A percentile compares a stretch with the other conserved stretches of the same genome.
Evolutionary conservation across 257 asterid species (phyloP).

Genomic region (Forsythia suspensa): DNA sequence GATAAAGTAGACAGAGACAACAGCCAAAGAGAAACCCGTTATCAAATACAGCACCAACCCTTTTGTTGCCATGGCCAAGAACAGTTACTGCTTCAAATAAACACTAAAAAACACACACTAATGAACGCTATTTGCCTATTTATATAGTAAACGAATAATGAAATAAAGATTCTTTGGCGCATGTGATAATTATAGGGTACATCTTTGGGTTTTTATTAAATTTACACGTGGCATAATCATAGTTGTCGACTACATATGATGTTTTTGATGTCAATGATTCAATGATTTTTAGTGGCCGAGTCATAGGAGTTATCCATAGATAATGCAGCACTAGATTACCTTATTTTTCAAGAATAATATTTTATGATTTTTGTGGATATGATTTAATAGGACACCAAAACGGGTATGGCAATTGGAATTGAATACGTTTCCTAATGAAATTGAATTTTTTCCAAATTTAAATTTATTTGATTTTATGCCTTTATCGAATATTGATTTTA

Average conservation of each 20-base stretch:
- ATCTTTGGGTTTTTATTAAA: no score
- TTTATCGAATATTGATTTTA: background rate
- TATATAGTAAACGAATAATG: background rate
- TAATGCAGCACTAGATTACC: background rate
- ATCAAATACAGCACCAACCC: slow-evolving; percentile 51
- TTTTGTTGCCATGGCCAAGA: slow-evolving; percentile 48
- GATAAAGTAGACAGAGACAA: slow-evolving; percentile 45
- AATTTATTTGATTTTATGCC: no score
- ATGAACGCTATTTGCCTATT: background rate
- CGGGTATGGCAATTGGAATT: background rate
- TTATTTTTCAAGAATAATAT: background rate
- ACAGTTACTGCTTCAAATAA: background rate
- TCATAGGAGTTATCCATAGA: background rate
- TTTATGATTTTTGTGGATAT: background rate
- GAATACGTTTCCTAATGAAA: background rate
- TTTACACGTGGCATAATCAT: background rate
- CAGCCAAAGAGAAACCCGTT: slow-evolving; percentile 50
- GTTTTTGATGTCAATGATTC: no score
- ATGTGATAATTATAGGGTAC: background rate
- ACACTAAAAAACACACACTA: background rate
- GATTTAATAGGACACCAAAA: background rate
- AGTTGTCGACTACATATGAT: background rate
- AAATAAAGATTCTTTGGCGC: background rate
- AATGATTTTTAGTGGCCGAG: background rate
- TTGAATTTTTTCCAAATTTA: no score